Percentiles rank a stretch among this genome's conserved stretches.
Evolutionary conservation across 176 grass and related monocot genomes (phyloP).

Genomic region (Rhipidocladum racemiflorum): DNA sequence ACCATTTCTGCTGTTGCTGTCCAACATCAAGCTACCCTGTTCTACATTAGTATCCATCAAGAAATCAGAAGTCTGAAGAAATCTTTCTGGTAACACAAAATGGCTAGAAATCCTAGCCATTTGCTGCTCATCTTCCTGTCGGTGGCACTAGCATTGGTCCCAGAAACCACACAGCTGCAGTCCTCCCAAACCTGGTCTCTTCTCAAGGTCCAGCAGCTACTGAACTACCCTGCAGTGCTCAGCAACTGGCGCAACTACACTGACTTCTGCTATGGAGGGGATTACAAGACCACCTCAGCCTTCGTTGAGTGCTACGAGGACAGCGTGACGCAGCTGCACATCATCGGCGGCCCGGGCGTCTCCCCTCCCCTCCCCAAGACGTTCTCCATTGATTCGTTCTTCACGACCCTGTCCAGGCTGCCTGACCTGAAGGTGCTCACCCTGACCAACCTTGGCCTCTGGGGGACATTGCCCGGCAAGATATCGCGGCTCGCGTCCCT

Average conservation of each 20-base stretch:
- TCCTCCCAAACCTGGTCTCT: conserved; percentile 88
- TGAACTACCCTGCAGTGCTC: conserved; percentile 69
- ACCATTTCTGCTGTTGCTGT: not conserved
- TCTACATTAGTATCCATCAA: not conserved
- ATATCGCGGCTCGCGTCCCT: conserved; percentile 61
- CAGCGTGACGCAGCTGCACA: conserved; percentile 91
- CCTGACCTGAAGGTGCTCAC: conserved; percentile 83
- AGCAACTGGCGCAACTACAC: conserved; percentile 63
- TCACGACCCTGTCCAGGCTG: conserved; percentile 78
- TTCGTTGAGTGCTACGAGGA: conserved; percentile 88
- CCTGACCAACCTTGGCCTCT: conserved; percentile 74
- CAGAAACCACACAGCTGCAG: conserved; percentile 59
- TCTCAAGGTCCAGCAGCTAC: conserved; percentile 72
- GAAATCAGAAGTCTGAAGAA: not conserved
- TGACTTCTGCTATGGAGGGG: conserved; percentile 79
- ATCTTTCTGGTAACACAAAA: not conserved
- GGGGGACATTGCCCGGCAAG: conserved; percentile 78
- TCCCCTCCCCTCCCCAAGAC: conserved; percentile 50
- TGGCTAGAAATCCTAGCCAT: conserved; percentile 12
- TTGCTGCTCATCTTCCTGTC: conserved; percentile 50
- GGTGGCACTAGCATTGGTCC: conserved; percentile 49
- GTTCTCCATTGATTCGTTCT: conserved; percentile 77
- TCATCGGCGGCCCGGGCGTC: conserved; percentile 51
- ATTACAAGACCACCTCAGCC: conserved; percentile 51
- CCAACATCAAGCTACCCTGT: not conserved